Conservation (phyloP, 2,329 filamentous ascomycete species). For the Colletotrichum godetiae region DNA sequence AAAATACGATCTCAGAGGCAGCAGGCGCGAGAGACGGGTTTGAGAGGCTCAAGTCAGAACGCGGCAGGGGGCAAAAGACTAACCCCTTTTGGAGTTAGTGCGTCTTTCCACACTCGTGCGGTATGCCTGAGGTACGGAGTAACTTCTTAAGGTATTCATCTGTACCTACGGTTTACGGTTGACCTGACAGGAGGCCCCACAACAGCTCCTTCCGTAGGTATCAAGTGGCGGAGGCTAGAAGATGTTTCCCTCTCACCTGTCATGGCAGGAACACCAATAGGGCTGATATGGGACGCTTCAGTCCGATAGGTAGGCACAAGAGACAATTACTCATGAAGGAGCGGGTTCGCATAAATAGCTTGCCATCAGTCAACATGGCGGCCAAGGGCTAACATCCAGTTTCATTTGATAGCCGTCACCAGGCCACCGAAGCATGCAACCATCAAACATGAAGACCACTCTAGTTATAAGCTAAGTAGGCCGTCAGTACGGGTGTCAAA, state of each 20-base stretch:
- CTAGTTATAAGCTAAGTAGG: not conserved
- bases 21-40: not conserved
- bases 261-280: too few relatives aligned
- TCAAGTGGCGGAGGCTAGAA: not conserved
- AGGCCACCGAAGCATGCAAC: not conserved
- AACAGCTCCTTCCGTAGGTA: not conserved
- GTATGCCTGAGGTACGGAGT: too few relatives aligned
- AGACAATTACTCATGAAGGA: too few relatives aligned
- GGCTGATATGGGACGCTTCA: too few relatives aligned
- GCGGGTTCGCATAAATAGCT: too few relatives aligned
- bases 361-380: too few relatives aligned
- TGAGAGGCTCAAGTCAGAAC: constrained; percentile 13
- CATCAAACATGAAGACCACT: not conserved
- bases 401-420: too few relatives aligned
- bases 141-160: not conserved
- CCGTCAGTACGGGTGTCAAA: not conserved
- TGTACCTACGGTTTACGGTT: too few relatives aligned
- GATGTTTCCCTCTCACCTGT: too few relatives aligned
- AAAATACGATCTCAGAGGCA: constrained; percentile 2
- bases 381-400: not conserved
- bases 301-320: too few relatives aligned
- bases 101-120: not conserved
- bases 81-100: not conserved
- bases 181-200: not conserved
- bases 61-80: not conserved